Percentiles rank a stretch among this genome's conserved stretches.
These are phyloP conservation scores for Periconia sp. DNA, from an alignment of 2,329 filamentous ascomycete genomes.

Conservation along the genomic window DNA sequence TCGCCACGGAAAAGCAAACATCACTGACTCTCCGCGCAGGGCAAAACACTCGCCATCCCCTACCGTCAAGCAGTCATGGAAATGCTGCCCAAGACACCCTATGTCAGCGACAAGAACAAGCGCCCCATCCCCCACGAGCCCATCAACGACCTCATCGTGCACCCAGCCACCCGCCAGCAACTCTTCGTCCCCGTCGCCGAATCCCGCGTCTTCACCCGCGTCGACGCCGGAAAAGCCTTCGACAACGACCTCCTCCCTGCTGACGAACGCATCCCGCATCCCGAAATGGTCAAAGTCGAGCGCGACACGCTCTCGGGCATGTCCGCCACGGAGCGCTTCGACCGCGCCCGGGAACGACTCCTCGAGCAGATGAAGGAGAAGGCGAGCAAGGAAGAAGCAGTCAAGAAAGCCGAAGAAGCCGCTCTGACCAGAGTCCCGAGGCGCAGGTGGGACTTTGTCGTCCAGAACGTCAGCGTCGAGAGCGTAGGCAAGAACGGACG, in stretches of 20 bases:
- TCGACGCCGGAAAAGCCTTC: slow-evolving; percentile 66
- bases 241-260: slow-evolving; percentile 60
- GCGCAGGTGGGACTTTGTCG: slow-evolving; percentile 62
- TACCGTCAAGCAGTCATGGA: slow-evolving; percentile 74
- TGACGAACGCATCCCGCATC: slow-evolving; percentile 65
- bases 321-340: slow-evolving; percentile 35
- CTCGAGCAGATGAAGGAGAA: slow-evolving; percentile 37
- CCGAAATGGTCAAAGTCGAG: slow-evolving; percentile 55
- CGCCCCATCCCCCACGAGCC: slow-evolving; percentile 56
- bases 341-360: slow-evolving; percentile 33
- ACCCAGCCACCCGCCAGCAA: slow-evolving; percentile 56
- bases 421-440: slow-evolving; percentile 49
- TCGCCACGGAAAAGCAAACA: not conserved
- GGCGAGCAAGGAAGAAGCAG: slow-evolving; percentile 43
- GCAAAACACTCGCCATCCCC: slow-evolving; percentile 72
- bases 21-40: slow-evolving; percentile 53
- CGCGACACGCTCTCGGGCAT: slow-evolving; percentile 38
- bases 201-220: slow-evolving; percentile 65
- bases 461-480: slow-evolving; percentile 60
- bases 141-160: slow-evolving; percentile 65
- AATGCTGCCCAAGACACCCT: slow-evolving; percentile 74
- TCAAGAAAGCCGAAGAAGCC: slow-evolving; percentile 48
- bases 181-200: slow-evolving; percentile 66
- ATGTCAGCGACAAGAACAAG: slow-evolving; percentile 39
- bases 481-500: slow-evolving; percentile 58